These are phyloP conservation scores for Wickerhamiella dianesei DNA, from an alignment of 805 yeast genomes.

Conservation along the genomic window DNA sequence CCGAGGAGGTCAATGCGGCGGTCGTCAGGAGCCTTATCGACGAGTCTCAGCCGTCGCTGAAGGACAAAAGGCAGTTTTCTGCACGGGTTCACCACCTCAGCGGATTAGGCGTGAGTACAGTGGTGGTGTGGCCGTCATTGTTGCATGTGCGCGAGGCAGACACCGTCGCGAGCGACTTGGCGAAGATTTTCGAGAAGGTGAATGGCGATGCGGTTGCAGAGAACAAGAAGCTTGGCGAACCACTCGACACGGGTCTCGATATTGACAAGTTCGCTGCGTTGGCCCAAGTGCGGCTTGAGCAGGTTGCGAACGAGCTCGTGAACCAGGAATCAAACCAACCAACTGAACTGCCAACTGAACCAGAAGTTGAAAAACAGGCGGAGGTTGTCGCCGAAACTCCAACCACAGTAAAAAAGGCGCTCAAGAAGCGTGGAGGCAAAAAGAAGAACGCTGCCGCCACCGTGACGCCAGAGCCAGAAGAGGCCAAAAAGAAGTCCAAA, in stretches of 20 bases:
- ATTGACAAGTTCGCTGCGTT: slow-evolving; percentile 21
- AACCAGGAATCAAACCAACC: neutral
- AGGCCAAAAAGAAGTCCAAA: slow-evolving; percentile 2
- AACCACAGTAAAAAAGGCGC: slow-evolving; percentile 4
- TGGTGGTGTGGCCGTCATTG: slow-evolving; percentile 25
- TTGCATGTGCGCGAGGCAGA: slow-evolving; percentile 26
- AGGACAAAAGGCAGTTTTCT: slow-evolving; percentile 29
- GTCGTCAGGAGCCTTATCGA: slow-evolving; percentile 37
- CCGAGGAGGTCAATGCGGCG: slow-evolving; percentile 33
- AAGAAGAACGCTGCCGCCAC: slow-evolving; percentile 3
- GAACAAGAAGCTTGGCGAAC: slow-evolving; percentile 8
- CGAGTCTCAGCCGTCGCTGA: slow-evolving; percentile 20
- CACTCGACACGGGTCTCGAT: slow-evolving; percentile 8
- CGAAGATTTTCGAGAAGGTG: slow-evolving; percentile 23
- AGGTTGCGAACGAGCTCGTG: slow-evolving; percentile 1
- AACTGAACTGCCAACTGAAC: neutral
- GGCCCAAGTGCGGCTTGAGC: slow-evolving; percentile 21
- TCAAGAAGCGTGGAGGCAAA: slow-evolving; percentile 1
- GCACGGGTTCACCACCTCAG: slow-evolving; percentile 33
- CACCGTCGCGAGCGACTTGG: slow-evolving; percentile 22
- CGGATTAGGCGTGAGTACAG: slow-evolving; percentile 32
- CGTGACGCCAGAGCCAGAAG: neutral
- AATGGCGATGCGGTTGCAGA: slow-evolving; percentile 12
- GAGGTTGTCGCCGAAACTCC: slow-evolving; percentile 1
- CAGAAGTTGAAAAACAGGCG: neutral